Conservation (phyloP, 805 yeast genomes). For the Lipomyces anomalus region DNA sequence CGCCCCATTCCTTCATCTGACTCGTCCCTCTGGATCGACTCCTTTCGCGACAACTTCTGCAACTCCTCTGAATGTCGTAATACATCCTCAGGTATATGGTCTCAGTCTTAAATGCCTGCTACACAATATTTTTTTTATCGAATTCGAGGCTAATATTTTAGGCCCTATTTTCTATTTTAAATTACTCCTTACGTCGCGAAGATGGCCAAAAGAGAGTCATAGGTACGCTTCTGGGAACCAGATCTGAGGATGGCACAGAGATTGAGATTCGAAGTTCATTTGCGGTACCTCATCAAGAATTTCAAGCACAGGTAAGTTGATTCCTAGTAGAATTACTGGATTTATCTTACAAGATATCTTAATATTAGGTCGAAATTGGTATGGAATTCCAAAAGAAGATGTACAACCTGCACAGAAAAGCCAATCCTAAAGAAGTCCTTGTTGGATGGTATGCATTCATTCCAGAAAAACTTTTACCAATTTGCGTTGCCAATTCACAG, state of each 20-base stretch:
- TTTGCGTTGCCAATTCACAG: not conserved
- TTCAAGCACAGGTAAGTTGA: conserved; percentile 50
- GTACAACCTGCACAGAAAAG: conserved; percentile 64
- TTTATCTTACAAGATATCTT: not conserved
- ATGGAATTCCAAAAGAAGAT: conserved; percentile 68
- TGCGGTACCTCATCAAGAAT: conserved; percentile 73
- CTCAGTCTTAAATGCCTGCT: too few species aligned
- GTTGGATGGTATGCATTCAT: conserved; percentile 76
- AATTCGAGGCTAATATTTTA: too few species aligned
- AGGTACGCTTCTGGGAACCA: conserved; percentile 74
- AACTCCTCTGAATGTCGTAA: conserved; percentile 23
- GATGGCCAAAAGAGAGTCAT: conserved; percentile 53
- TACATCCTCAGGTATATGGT: conserved; percentile 26
- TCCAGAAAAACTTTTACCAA: conserved; percentile 4
- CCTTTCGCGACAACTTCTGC: conserved; percentile 7
- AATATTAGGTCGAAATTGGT: conserved; percentile 53
- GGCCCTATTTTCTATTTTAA: conserved; percentile 61
- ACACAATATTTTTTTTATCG: too few species aligned
- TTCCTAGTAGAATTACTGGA: not conserved
- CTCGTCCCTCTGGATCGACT: not conserved
- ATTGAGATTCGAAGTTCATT: conserved; percentile 70
- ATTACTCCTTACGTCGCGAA: conserved; percentile 57
- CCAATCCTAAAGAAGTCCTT: conserved; percentile 71
- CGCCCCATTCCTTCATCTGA: conserved; percentile 22
- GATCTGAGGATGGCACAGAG: conserved; percentile 78